A percentile compares a stretch with the other conserved stretches of the same genome.
phyloP scores from a whole-genome alignment of 2,329 filamentous ascomycete genomes.

The Cordyceps farinosa region DNA sequence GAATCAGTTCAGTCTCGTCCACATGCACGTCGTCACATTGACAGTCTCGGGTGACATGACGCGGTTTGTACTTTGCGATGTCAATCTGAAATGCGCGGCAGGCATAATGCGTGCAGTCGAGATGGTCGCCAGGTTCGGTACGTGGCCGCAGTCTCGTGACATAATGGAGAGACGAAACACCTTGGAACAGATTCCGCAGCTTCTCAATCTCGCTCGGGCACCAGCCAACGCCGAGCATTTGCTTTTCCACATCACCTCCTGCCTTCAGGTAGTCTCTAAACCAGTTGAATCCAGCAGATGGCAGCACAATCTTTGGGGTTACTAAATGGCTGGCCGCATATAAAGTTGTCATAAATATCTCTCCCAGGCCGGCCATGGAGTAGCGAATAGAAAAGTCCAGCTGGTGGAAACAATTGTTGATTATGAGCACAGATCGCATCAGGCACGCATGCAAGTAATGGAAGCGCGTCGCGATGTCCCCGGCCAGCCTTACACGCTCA shows the following conservation, averaged over 20 bases:
- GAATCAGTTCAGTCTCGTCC: conserved; percentile 20
- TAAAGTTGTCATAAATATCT: conserved; percentile 22
- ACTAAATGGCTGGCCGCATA: background rate
- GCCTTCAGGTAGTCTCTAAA: conserved; percentile 20
- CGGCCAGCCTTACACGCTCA: conserved; percentile 17
- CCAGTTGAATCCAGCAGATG: conserved; percentile 22
- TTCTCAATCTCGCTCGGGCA: too few species aligned
- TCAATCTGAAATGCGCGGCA: conserved; percentile 33
- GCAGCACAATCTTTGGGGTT: conserved; percentile 18
- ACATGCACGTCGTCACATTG: conserved; percentile 23
- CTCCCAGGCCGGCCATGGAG: too few species aligned
- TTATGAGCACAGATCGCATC: conserved; percentile 19
- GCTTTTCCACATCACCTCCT: conserved; percentile 22
- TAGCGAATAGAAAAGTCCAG: conserved; percentile 27
- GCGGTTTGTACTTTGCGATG: too few species aligned
- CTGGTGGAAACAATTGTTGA: conserved; percentile 19
- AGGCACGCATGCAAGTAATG: conserved; percentile 24
- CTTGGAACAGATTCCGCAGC: too few species aligned
- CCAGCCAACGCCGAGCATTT: too few species aligned
- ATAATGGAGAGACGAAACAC: too few species aligned
- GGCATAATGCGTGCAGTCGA: conserved; percentile 23
- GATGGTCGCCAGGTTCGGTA: conserved; percentile 24
- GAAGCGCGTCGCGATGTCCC: conserved; percentile 18
- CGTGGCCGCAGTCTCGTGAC: too few species aligned
- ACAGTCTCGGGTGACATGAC: conserved; percentile 22